Evolutionary conservation across 1,284 basidiomycete genomes (phyloP).

Genomic region (Pseudomicrostroma phylloplanum): DNA sequence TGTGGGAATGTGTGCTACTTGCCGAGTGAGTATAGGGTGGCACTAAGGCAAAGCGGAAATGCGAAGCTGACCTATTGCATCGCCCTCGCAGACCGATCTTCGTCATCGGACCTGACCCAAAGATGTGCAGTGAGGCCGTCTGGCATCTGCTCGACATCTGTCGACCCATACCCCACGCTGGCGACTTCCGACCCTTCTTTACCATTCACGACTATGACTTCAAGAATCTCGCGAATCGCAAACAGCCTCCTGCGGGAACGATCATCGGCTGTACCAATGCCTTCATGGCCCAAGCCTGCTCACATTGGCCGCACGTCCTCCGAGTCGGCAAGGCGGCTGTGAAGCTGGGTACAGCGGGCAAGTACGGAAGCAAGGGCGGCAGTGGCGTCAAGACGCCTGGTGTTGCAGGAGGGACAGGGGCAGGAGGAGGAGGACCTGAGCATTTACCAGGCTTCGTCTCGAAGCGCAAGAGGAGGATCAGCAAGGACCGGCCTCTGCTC

Average conservation of each 20-base stretch:
- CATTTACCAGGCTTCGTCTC: slow-evolving; percentile 55
- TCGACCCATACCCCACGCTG: slow-evolving; percentile 76
- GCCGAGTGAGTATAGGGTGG: slow-evolving; percentile 21
- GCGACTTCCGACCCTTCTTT: slow-evolving; percentile 86
- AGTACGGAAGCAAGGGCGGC: slow-evolving; percentile 14
- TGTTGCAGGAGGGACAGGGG: slow-evolving; percentile 61
- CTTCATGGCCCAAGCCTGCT: slow-evolving; percentile 77
- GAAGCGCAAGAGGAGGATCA: slow-evolving; percentile 74
- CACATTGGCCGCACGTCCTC: slow-evolving; percentile 83
- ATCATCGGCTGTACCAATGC: slow-evolving; percentile 91
- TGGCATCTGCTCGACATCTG: slow-evolving; percentile 67
- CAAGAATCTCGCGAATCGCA: slow-evolving; percentile 66
- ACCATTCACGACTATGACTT: slow-evolving; percentile 91
- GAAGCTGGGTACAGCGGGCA: slow-evolving; percentile 23
- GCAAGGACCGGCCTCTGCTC: slow-evolving; percentile 71
- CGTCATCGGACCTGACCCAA: slow-evolving; percentile 72
- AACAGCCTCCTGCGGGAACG: slow-evolving; percentile 75
- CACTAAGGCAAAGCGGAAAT: not conserved
- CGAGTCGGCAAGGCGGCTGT: slow-evolving; percentile 56
- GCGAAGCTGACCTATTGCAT: slow-evolving; percentile 60
- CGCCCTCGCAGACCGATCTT: slow-evolving; percentile 82
- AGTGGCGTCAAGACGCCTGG: slow-evolving; percentile 13
- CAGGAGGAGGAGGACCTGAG: slow-evolving; percentile 37
- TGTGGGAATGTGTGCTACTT: slow-evolving; percentile 70
- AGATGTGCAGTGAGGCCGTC: slow-evolving; percentile 70